Evolutionary conservation across 371 early-diverging fungal species (phyloP).

Genomic region (Syncephalis plumigaleata): DNA sequence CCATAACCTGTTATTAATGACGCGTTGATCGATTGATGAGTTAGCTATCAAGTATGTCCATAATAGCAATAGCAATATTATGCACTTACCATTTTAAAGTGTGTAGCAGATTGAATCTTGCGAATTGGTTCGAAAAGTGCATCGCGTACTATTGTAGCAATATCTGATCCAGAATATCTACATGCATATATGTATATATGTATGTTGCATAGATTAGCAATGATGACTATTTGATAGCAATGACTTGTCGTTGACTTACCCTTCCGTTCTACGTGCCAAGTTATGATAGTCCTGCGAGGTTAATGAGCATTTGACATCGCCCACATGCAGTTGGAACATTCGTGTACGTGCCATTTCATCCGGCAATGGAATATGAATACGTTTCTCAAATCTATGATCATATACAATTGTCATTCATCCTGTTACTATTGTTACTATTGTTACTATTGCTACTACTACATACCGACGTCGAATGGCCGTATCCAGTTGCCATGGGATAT

Average conservation of each 20-base stretch:
- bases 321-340: conserved; percentile 85
- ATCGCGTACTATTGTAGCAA: conserved; percentile 82
- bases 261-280: conserved; percentile 70
- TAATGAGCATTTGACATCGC: conserved; percentile 70
- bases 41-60: not conserved
- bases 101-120: conserved; percentile 90
- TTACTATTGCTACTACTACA: not conserved
- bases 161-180: conserved; percentile 87
- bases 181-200: not conserved
- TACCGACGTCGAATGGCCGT: conserved; percentile 81
- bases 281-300: conserved; percentile 43
- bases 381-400: conserved; percentile 81
- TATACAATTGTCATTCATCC: not conserved
- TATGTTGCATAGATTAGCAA: not conserved
- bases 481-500: conserved; percentile 94
- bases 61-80: not conserved
- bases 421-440: too few relatives aligned
- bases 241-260: conserved; percentile 28
- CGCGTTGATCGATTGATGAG: not conserved
- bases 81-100: conserved; percentile 62
- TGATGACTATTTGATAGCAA: too few relatives aligned
- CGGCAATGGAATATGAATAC: conserved; percentile 93
- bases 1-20: conserved; percentile 20
- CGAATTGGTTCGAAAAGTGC: conserved; percentile 94
- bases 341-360: conserved; percentile 69